Conservation (phyloP, 1,139 yeast species). For the Spathaspora sp. region DNA sequence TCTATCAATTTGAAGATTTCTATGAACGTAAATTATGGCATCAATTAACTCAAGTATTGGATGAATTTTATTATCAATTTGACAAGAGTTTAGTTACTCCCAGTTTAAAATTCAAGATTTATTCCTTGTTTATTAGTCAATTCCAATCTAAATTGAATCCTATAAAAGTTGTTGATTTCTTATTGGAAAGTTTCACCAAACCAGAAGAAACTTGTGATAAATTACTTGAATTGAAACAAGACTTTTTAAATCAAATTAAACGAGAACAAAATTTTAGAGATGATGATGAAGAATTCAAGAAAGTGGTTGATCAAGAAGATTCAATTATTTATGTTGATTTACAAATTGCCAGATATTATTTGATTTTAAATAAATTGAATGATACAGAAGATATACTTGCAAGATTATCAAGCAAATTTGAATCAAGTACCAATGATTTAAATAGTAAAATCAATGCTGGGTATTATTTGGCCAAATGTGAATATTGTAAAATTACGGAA, state of each 20-base stretch:
- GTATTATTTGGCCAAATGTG: conserved; percentile 78
- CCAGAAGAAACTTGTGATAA: conserved; percentile 54
- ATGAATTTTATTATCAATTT: conserved; percentile 47
- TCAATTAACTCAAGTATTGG: conserved; percentile 73
- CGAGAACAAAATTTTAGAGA: conserved; percentile 24
- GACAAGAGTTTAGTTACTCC: conserved; percentile 47
- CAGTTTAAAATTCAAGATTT: conserved; percentile 63
- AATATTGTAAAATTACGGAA: conserved; percentile 67
- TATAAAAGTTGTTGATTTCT: conserved; percentile 73
- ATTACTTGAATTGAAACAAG: conserved; percentile 49
- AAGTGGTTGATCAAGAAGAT: conserved; percentile 39
- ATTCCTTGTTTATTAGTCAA: conserved; percentile 64
- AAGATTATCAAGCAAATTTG: conserved; percentile 56
- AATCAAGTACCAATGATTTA: conserved; percentile 49
- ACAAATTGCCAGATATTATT: conserved; percentile 73
- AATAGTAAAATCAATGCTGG: conserved; percentile 79
- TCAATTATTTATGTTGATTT: conserved; percentile 62
- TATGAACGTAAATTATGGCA: conserved; percentile 82
- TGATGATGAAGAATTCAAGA: conserved; percentile 35
- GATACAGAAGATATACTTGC: conserved; percentile 74
- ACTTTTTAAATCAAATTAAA: conserved; percentile 41
- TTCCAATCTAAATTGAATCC: conserved; percentile 76
- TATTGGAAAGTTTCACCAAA: conserved; percentile 51
- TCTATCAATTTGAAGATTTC: conserved; percentile 78
- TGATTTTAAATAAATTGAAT: conserved; percentile 55